phyloP scores from a whole-genome alignment of 2,329 filamentous ascomycete species.

The Mycosphaerella arachidis region DNA sequence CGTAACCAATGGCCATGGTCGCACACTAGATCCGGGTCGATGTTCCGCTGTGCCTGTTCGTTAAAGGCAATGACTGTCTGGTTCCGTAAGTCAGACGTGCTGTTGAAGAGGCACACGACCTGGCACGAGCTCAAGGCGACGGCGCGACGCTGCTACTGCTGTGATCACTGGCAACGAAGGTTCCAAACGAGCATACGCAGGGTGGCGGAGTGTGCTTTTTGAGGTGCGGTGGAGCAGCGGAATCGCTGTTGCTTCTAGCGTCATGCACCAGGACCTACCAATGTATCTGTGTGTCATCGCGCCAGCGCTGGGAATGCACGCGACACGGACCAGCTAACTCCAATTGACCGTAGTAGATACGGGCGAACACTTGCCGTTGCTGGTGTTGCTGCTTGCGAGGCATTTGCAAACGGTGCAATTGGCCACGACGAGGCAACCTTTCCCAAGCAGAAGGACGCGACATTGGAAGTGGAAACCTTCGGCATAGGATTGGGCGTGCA shows the following conservation, averaged over 20 bases:
- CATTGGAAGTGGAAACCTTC: background rate
- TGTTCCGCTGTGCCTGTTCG: background rate
- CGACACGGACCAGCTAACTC: background rate
- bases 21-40: background rate
- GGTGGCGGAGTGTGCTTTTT: slow-evolving; percentile 2
- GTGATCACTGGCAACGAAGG: background rate
- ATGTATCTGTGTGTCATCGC: background rate
- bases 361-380: background rate
- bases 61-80: background rate
- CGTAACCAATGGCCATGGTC: slow-evolving; percentile 17
- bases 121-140: background rate
- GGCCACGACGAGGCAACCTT: background rate
- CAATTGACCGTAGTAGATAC: slow-evolving; percentile 3
- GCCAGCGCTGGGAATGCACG: background rate
- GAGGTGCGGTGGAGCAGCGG: background rate
- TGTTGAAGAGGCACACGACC: background rate
- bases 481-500: background rate
- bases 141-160: background rate
- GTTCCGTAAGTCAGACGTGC: background rate
- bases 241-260: background rate
- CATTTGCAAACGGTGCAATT: background rate
- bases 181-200: background rate
- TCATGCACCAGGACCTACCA: background rate
- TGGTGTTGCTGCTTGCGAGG: background rate
- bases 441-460: background rate